Conservation (phyloP, 306 rosid genomes). For the Medicago ruthenica region DNA sequence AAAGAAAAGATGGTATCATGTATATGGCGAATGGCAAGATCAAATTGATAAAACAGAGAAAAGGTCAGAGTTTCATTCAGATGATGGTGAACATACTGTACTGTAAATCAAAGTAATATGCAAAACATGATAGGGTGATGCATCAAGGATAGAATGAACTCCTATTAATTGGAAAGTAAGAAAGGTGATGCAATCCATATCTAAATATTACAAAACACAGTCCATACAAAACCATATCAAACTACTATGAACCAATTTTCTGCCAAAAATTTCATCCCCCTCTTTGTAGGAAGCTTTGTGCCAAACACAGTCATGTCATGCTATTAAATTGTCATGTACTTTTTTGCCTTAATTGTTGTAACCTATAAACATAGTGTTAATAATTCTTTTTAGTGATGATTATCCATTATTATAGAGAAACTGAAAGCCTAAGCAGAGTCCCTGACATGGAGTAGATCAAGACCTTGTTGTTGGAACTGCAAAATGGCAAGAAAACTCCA, state of each 20-base stretch:
- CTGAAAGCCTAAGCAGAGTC: not conserved
- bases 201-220: not conserved
- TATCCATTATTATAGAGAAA: not conserved
- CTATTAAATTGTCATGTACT: not conserved
- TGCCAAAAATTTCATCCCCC: slow-evolving; percentile 7
- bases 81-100: slow-evolving; percentile 3
- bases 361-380: not conserved
- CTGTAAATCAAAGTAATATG: not conserved
- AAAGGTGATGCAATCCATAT: not conserved
- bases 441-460: no score
- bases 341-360: not conserved
- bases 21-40: slow-evolving; percentile 6
- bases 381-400: not conserved
- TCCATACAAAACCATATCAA: slow-evolving; percentile 8
- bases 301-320: slow-evolving; percentile 1
- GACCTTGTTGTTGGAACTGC: no score
- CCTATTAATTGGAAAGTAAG: slow-evolving; percentile 4
- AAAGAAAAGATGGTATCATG: not conserved
- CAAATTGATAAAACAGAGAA: slow-evolving; percentile 32
- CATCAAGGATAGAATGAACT: slow-evolving; percentile 19
- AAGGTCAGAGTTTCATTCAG: slow-evolving; percentile 6
- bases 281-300: not conserved
- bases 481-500: no score
- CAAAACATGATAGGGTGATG: not conserved
- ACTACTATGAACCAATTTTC: slow-evolving; percentile 8